Percentiles rank a stretch among this genome's conserved stretches.
Conservation (phyloP, 176 grass and related monocot species). For the Zoysia japonica region DNA sequence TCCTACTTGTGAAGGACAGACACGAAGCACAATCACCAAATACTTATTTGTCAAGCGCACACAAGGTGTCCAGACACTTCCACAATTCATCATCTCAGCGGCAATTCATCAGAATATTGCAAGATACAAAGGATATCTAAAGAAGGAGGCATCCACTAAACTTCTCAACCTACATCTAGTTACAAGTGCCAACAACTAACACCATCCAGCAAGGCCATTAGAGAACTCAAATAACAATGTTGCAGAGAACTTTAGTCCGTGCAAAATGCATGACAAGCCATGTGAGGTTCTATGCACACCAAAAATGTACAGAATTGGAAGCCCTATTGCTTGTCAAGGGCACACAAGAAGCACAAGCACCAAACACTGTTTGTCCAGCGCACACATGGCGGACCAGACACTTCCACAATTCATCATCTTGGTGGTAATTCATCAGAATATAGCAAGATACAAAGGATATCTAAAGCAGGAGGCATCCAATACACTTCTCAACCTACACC, state of each 20-base stretch:
- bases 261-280: neutral
- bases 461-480: neutral
- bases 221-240: conserved; percentile 1
- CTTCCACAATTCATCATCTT: neutral
- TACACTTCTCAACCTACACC: neutral
- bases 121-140: neutral
- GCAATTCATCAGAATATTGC: neutral
- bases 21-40: neutral
- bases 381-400: conserved; percentile 9
- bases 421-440: neutral
- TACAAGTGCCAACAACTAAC: neutral
- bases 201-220: too few species aligned
- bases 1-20: neutral
- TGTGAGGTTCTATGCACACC: conserved; percentile 1
- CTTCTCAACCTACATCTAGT: neutral
- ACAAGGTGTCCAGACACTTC: neutral
- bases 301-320: neutral
- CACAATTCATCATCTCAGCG: neutral
- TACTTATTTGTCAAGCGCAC: neutral
- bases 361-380: neutral
- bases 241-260: neutral
- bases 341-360: neutral
- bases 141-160: neutral
- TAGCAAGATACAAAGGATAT: neutral
- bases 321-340: neutral